phyloP scores from a whole-genome alignment of 2,329 filamentous ascomycete genomes.

The Chaetomium strumarium region DNA sequence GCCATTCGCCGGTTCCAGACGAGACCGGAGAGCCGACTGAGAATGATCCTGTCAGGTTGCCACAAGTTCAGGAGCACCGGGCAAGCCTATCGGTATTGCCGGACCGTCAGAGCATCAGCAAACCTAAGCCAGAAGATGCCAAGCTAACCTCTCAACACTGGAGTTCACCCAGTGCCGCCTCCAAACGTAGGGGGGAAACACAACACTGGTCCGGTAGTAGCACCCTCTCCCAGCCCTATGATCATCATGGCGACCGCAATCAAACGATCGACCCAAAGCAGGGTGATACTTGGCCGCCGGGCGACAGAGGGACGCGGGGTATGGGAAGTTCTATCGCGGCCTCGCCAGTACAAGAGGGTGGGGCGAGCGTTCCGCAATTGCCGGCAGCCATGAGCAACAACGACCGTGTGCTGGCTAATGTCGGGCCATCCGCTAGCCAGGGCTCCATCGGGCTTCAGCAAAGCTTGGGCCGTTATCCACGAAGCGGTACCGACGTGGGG shows the following conservation, averaged over 20 bases:
- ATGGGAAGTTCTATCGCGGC: neutral
- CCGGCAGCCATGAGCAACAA: neutral
- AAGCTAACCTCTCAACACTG: neutral
- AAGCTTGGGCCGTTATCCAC: neutral
- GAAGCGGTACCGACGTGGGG: neutral
- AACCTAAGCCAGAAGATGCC: neutral
- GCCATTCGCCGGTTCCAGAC: neutral
- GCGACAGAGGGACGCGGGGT: neutral
- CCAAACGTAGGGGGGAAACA: neutral
- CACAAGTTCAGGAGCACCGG: neutral
- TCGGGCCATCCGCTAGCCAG: neutral
- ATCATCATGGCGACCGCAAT: neutral
- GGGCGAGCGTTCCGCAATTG: neutral
- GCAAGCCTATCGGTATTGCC: neutral
- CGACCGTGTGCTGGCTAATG: neutral
- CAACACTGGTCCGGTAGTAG: neutral
- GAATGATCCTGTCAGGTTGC: neutral
- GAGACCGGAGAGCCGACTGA: neutral
- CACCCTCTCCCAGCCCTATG: neutral
- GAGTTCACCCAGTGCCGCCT: neutral
- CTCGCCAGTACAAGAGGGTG: neutral
- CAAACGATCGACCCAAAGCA: neutral
- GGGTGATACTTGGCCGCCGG: neutral
- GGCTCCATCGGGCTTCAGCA: neutral
- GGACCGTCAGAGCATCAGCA: neutral